Evolutionary conservation across 2,329 filamentous ascomycete genomes (phyloP).

Genomic region (Acrocalymma vagum): DNA sequence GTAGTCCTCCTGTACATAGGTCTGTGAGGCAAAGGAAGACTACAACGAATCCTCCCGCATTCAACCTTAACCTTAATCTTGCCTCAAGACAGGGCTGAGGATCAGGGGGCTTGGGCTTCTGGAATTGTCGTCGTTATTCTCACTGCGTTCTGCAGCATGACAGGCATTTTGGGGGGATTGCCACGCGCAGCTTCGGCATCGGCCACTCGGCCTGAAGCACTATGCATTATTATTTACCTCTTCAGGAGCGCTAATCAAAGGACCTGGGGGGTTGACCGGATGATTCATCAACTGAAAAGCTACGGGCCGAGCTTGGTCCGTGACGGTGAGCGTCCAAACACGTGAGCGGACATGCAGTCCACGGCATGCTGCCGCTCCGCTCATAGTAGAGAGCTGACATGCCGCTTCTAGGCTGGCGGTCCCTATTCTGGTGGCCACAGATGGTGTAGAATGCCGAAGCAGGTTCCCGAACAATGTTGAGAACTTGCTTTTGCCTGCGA

Average conservation of each 20-base stretch:
- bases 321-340: constrained; percentile 9
- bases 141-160: constrained; percentile 1
- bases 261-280: constrained; percentile 9
- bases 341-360: constrained; percentile 16
- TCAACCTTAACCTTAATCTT: constrained; percentile 30
- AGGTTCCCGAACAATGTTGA: no score
- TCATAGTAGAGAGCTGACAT: constrained; percentile 9
- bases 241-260: constrained; percentile 16
- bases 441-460: no score
- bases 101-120: constrained; percentile 13
- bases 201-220: constrained; percentile 8
- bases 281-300: constrained; percentile 24
- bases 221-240: constrained; percentile 23
- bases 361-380: constrained; percentile 2
- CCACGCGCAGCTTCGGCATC: constrained; percentile 9
- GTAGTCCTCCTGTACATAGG: no score
- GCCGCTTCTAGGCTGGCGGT: no score
- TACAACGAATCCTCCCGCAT: constrained; percentile 15
- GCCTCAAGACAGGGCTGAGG: constrained; percentile 17
- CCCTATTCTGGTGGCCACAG: no score
- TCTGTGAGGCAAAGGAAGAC: constrained; percentile 26
- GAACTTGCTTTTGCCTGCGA: no score
- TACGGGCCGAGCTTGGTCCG: constrained; percentile 19
- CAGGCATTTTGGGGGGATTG: no score
- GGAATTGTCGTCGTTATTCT: constrained; percentile 9